Evolutionary conservation across 371 early-diverging fungal species (phyloP).

Genomic region (Mucor circinelloides): DNA sequence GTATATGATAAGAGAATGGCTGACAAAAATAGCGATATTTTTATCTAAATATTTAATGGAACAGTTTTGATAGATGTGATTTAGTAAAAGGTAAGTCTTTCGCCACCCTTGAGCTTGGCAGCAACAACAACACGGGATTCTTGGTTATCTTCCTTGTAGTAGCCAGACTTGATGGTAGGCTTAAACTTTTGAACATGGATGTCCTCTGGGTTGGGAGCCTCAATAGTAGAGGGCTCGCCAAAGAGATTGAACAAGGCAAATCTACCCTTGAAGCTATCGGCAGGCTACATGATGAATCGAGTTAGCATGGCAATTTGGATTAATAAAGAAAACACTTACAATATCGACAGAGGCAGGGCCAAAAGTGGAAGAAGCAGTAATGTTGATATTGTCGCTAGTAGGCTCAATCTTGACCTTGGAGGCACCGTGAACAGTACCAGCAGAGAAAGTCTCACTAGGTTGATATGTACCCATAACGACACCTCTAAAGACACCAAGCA

Average conservation of each 20-base stretch:
- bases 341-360: constrained; percentile 28
- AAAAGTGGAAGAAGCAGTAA: constrained; percentile 24
- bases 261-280: constrained; percentile 28
- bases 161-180: constrained; percentile 27
- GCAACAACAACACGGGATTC: constrained; percentile 19
- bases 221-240: constrained; percentile 22
- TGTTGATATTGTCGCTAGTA: constrained; percentile 19
- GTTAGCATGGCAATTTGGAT: too few species aligned
- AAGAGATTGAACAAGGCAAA: constrained; percentile 23
- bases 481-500: constrained; percentile 26
- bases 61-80: too few species aligned
- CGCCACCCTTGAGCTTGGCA: constrained; percentile 24
- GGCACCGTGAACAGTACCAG: constrained; percentile 24
- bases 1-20: constrained; percentile 7
- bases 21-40: not conserved
- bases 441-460: constrained; percentile 17
- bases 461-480: constrained; percentile 33
- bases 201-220: constrained; percentile 35
- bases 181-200: constrained; percentile 33
- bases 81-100: constrained; percentile 18
- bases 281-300: constrained; percentile 20
- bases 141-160: constrained; percentile 27
- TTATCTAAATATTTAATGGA: not conserved
- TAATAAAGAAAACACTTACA: too few species aligned
- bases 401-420: constrained; percentile 29